A percentile compares a stretch with the other conserved stretches of the same genome.
phyloP scores from a whole-genome alignment of 164 flowering plant species.

The Santalum album region DNA sequence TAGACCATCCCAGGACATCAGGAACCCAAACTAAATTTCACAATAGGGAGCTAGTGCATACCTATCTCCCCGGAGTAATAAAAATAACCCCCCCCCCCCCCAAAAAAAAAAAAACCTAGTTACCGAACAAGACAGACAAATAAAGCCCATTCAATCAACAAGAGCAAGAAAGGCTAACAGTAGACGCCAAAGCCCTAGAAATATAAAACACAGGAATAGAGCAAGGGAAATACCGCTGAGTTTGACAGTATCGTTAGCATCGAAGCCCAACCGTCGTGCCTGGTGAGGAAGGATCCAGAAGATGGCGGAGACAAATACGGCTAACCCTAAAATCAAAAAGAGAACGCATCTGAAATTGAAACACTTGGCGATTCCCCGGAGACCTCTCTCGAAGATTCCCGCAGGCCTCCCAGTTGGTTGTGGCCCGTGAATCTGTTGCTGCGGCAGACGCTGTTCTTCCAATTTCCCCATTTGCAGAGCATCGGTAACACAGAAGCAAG shows the following conservation, averaged over 20 bases:
- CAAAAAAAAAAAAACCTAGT: neutral
- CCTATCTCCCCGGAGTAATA: no score
- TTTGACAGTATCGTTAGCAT: conserved; percentile 27
- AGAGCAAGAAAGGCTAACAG: no score
- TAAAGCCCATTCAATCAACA: no score
- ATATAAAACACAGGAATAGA: neutral
- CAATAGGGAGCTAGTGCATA: no score
- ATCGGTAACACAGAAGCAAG: conserved; percentile 23
- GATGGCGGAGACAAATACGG: conserved; percentile 36
- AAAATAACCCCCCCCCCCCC: neutral
- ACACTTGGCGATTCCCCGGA: conserved; percentile 11
- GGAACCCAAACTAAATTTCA: no score
- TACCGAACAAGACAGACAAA: no score
- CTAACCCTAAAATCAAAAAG: conserved; percentile 37
- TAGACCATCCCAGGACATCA: no score
- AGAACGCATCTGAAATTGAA: conserved; percentile 39
- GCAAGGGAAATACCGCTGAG: conserved; percentile 28
- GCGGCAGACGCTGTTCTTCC: conserved; percentile 13
- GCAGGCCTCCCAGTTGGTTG: conserved; percentile 8
- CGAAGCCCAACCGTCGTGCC: conserved; percentile 22
- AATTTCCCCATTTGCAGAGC: conserved; percentile 67
- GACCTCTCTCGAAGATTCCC: conserved; percentile 10
- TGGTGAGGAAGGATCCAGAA: conserved; percentile 43
- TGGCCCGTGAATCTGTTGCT: conserved; percentile 13
- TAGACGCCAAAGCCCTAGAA: neutral